Percentiles rank a stretch among this genome's conserved stretches.
Evolutionary conservation across 768 basidiomycete genomes (phyloP).

Genomic region (Sutorius australiensis): DNA sequence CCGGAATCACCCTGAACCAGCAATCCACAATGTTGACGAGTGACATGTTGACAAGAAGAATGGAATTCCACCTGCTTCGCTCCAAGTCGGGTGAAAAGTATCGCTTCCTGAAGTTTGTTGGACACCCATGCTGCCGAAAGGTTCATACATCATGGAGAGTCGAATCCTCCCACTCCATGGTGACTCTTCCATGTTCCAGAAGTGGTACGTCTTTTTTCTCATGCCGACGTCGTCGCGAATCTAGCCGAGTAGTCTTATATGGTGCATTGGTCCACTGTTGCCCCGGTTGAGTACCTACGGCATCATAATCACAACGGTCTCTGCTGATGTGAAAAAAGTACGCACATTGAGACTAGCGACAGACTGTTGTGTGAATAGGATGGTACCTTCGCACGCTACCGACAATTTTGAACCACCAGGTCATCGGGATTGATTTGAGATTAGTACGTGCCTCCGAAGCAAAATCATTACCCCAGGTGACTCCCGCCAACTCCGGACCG

Average conservation of each 20-base stretch:
- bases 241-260: too few relatives aligned
- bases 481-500: constrained; percentile 8
- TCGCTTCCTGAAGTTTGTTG: too few relatives aligned
- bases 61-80: neutral
- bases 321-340: too few relatives aligned
- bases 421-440: too few relatives aligned
- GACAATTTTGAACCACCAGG: too few relatives aligned
- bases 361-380: too few relatives aligned
- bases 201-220: neutral
- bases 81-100: neutral
- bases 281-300: too few relatives aligned
- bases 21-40: neutral
- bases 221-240: neutral
- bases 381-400: too few relatives aligned
- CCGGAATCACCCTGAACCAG: neutral
- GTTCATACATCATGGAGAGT: neutral
- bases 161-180: neutral
- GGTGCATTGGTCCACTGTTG: too few relatives aligned
- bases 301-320: too few relatives aligned
- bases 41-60: neutral
- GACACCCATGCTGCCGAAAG: neutral
- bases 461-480: neutral
- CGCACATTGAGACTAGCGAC: too few relatives aligned
- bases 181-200: neutral
- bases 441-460: neutral